phyloP scores from a whole-genome alignment of 352 stramenopile species.

The Phytophthora cactorum region DNA sequence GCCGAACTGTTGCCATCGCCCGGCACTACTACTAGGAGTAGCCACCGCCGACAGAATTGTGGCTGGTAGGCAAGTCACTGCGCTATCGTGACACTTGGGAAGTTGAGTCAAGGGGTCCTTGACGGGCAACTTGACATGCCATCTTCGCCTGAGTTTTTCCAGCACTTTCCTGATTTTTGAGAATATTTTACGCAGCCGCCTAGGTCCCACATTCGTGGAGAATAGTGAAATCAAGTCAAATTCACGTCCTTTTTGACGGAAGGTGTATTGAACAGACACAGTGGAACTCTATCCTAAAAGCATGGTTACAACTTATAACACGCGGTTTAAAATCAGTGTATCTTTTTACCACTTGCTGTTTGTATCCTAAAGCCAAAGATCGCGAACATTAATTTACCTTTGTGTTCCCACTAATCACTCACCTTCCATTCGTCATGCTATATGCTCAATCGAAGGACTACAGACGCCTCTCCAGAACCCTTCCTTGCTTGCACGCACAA shows the following conservation, averaged over 20 bases:
- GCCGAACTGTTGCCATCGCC: not conserved
- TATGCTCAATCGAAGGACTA: not conserved
- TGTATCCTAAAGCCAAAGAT: not conserved
- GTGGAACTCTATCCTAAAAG: constrained; percentile 14
- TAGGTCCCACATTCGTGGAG: constrained; percentile 23
- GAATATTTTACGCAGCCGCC: constrained; percentile 35
- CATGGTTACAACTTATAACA: not conserved
- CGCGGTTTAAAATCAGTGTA: not conserved
- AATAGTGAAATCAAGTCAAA: constrained; percentile 26
- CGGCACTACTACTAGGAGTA: too few species aligned
- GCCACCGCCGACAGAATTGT: too few species aligned
- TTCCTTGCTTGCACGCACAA: constrained; percentile 38
- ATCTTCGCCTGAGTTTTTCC: constrained; percentile 18
- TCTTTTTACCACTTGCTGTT: not conserved
- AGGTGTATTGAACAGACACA: constrained; percentile 21
- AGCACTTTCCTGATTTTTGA: constrained; percentile 21
- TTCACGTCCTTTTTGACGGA: constrained; percentile 21
- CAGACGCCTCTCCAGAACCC: constrained; percentile 21
- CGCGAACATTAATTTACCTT: constrained; percentile 12
- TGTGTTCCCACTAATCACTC: not conserved
- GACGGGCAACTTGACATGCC: too few species aligned
- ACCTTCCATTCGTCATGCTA: constrained; percentile 7
- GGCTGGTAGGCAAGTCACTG: not conserved
- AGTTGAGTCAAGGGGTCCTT: too few species aligned
- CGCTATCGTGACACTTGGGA: not conserved